These are phyloP conservation scores for Aspergillus calidoustus DNA, from an alignment of 2,329 filamentous ascomycete species.

Conservation along the genomic window DNA sequence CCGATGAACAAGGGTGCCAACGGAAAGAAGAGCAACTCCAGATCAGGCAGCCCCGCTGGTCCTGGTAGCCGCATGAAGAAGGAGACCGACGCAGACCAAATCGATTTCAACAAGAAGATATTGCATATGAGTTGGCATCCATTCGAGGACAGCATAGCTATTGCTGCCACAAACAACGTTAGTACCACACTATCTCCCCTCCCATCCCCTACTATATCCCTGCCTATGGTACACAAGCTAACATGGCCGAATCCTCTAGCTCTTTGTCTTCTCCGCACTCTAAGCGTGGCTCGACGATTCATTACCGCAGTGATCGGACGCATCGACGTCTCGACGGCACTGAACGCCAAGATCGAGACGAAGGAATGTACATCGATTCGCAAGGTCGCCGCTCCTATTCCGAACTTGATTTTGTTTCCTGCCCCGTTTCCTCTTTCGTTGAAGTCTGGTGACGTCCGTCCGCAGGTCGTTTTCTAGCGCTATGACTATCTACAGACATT, in stretches of 20 bases:
- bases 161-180: conserved; percentile 99
- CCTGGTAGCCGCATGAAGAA: conserved; percentile 96
- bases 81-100: conserved; percentile 98
- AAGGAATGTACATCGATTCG: conserved; percentile 26
- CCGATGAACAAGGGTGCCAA: conserved; percentile 80
- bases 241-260: conserved; percentile 47
- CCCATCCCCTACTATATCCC: not conserved
- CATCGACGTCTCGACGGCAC: conserved; percentile 23
- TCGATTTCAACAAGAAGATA: conserved; percentile 99
- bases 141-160: conserved; percentile 98
- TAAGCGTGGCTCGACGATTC: conserved; percentile 40
- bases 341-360: not conserved
- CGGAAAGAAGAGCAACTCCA: conserved; percentile 84
- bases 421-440: conserved; percentile 19
- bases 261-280: conserved; percentile 79
- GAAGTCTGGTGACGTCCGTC: conserved; percentile 25
- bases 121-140: conserved; percentile 99
- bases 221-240: conserved; percentile 17
- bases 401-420: conserved; percentile 12
- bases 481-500: conserved; percentile 15
- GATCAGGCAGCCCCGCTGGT: conserved; percentile 85
- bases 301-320: conserved; percentile 31
- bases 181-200: conserved; percentile 49
- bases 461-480: conserved; percentile 17
- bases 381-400: conserved; percentile 26